A percentile compares a stretch with the other conserved stretches of the same genome.
Conservation (phyloP, 768 basidiomycete species). For the Rubroboletus pulcherrimus region DNA sequence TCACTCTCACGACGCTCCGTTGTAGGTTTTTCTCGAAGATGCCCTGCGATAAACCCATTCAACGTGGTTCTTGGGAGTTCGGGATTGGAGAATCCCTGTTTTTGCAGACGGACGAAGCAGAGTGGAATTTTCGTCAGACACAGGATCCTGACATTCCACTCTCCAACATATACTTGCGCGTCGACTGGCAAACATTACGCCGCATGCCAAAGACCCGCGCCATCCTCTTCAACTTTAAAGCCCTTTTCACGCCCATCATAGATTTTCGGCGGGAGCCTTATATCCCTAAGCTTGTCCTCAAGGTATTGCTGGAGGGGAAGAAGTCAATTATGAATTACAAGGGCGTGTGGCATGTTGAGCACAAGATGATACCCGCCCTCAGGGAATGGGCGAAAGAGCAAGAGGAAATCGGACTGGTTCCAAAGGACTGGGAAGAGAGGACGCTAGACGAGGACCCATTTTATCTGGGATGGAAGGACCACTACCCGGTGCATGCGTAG, state of each 20-base stretch:
- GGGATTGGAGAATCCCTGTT: constrained; percentile 50
- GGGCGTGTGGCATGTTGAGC: constrained; percentile 38
- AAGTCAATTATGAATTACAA: constrained; percentile 43
- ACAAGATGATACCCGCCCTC: constrained; percentile 44
- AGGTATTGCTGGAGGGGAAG: constrained; percentile 40
- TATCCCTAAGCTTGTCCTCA: constrained; percentile 45
- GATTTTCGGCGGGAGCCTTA: constrained; percentile 44
- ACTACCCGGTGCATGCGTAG: constrained; percentile 17
- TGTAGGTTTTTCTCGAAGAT: constrained; percentile 47
- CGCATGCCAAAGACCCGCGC: constrained; percentile 45
- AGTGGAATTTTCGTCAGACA: constrained; percentile 32
- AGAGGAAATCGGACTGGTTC: constrained; percentile 43
- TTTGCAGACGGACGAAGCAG: constrained; percentile 37
- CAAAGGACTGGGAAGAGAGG: constrained; percentile 45
- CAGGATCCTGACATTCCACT: constrained; percentile 36
- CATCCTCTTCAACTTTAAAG: constrained; percentile 53
- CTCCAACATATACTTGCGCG: constrained; percentile 43
- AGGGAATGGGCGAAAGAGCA: constrained; percentile 46
- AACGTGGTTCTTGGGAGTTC: constrained; percentile 49
- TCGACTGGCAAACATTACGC: constrained; percentile 55
- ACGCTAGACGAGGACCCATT: constrained; percentile 51
- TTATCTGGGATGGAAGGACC: constrained; percentile 44
- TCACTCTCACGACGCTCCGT: neutral
- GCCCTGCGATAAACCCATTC: constrained; percentile 46
- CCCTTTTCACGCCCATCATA: constrained; percentile 47